phyloP scores from a whole-genome alignment of 2,329 filamentous ascomycete genomes.

The Talaromyces piceae region DNA sequence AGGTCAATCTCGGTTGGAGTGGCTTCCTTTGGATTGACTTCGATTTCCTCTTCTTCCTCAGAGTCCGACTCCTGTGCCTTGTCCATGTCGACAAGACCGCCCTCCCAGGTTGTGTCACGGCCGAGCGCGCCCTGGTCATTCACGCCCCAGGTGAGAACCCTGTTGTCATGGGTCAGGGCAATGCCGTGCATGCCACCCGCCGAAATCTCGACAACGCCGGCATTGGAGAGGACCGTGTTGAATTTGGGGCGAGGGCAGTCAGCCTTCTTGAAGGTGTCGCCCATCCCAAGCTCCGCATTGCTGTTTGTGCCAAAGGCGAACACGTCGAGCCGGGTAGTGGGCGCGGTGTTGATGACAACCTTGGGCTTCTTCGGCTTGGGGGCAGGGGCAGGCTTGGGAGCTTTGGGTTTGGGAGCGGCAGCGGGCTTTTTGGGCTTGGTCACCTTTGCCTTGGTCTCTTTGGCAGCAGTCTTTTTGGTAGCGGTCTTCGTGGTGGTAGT shows the following conservation, averaged over 20 bases:
- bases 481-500: conserved; percentile 1
- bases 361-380: conserved; percentile 15
- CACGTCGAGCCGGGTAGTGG: conserved; percentile 48
- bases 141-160: conserved; percentile 72
- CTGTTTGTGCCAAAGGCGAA: conserved; percentile 69
- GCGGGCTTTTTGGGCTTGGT: neutral
- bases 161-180: conserved; percentile 65
- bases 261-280: conserved; percentile 51
- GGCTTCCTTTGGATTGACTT: conserved; percentile 50
- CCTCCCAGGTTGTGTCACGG: conserved; percentile 58
- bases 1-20: conserved; percentile 46
- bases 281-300: conserved; percentile 69
- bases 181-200: conserved; percentile 70
- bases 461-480: conserved; percentile 7
- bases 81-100: conserved; percentile 49
- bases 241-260: conserved; percentile 61
- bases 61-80: conserved; percentile 46
- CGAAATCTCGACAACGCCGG: conserved; percentile 59
- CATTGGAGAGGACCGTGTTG: conserved; percentile 50
- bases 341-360: conserved; percentile 51
- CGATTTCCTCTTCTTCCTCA: conserved; percentile 42
- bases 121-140: conserved; percentile 71
- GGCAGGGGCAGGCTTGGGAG: conserved; percentile 8
- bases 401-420: conserved; percentile 5
- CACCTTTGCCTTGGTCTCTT: neutral